These are phyloP conservation scores for Mortierella sp. DNA, from an alignment of 371 early-diverging fungal species.

Conservation along the genomic window DNA sequence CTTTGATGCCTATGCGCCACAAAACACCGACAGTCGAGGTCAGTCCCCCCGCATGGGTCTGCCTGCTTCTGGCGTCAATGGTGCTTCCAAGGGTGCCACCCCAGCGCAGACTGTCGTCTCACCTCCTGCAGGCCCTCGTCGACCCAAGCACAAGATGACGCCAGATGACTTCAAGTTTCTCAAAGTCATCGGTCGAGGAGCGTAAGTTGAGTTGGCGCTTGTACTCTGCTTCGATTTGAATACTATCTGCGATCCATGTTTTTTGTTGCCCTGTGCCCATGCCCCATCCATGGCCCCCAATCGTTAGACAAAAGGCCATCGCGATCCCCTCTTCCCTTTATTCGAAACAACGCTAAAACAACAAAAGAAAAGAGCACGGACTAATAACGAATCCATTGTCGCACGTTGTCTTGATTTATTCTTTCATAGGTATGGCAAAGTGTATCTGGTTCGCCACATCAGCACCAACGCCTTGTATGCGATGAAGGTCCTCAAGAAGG, in stretches of 20 bases:
- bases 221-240: not conserved
- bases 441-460: constrained; percentile 83
- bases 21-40: constrained; percentile 36
- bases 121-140: constrained; percentile 39
- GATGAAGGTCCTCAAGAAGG: constrained; percentile 95
- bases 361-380: constrained; percentile 1
- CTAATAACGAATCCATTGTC: not conserved
- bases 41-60: constrained; percentile 45
- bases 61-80: not conserved
- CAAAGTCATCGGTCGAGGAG: constrained; percentile 96
- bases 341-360: not conserved
- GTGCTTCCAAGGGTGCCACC: not conserved
- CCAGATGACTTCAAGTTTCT: constrained; percentile 92
- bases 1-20: constrained; percentile 48
- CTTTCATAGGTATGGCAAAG: constrained; percentile 77
- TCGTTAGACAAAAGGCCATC: not conserved
- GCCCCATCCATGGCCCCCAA: not conserved
- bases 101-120: constrained; percentile 45
- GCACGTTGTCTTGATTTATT: constrained; percentile 9
- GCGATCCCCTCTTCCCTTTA: not conserved
- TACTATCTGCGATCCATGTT: constrained; percentile 2
- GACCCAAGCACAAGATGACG: constrained; percentile 72
- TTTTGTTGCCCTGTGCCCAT: not conserved
- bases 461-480: constrained; percentile 78
- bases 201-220: constrained; percentile 60